phyloP scores from a whole-genome alignment of 495 filamentous ascomycete species.

The Talaromyces adpressus region DNA sequence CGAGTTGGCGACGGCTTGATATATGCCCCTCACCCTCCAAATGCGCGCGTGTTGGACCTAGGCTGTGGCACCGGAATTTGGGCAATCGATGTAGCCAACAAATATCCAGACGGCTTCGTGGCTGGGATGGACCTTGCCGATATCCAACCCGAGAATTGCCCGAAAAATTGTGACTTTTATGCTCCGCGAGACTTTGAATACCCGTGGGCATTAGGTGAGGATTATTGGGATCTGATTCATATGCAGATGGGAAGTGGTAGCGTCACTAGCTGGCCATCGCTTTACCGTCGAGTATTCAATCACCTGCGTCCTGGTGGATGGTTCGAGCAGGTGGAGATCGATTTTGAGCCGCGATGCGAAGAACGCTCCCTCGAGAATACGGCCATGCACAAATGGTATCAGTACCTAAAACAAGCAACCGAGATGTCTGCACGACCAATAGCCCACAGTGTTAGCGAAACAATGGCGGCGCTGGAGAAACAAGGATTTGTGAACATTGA shows the following conservation, averaged over 20 bases:
- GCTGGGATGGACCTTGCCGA: conserved; percentile 70
- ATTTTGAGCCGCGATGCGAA: conserved; percentile 72
- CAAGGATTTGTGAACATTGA: conserved; percentile 82
- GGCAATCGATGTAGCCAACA: conserved; percentile 77
- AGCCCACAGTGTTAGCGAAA: conserved; percentile 53
- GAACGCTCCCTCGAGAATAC: conserved; percentile 52
- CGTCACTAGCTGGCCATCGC: conserved; percentile 66
- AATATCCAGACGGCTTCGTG: conserved; percentile 56
- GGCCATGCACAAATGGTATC: conserved; percentile 58
- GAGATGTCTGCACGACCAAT: conserved; percentile 56
- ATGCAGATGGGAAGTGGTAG: conserved; percentile 75
- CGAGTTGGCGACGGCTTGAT: conserved; percentile 47
- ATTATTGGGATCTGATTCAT: conserved; percentile 83
- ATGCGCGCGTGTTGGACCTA: conserved; percentile 65
- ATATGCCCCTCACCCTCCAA: conserved; percentile 43
- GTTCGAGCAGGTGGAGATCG: conserved; percentile 91
- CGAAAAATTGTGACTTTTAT: conserved; percentile 61
- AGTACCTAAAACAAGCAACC: conserved; percentile 64
- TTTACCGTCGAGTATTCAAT: conserved; percentile 66
- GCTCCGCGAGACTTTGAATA: conserved; percentile 70
- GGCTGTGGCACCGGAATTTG: conserved; percentile 90
- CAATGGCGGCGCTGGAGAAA: conserved; percentile 53
- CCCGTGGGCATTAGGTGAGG: conserved; percentile 67
- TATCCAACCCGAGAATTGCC: conserved; percentile 72
- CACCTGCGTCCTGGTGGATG: conserved; percentile 79